phyloP scores from a whole-genome alignment of 2,329 filamentous ascomycete genomes.

The Pestalotiopsis sp. region DNA sequence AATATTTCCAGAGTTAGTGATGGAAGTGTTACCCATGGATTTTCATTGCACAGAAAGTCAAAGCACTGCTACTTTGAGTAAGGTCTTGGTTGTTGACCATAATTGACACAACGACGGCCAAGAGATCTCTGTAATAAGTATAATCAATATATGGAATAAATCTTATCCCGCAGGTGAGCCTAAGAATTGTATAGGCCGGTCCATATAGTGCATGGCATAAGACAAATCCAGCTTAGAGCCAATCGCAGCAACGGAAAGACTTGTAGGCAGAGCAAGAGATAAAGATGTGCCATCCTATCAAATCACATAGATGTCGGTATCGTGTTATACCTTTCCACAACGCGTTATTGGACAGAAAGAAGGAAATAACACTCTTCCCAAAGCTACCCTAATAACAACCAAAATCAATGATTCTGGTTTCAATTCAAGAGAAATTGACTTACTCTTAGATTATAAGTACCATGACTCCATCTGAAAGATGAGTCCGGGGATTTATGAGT shows the following conservation, averaged over 20 bases:
- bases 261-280: constrained; percentile 7
- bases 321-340: constrained; percentile 8
- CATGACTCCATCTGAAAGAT: no score
- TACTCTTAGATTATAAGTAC: no score
- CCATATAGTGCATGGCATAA: constrained; percentile 25
- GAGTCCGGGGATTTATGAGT: no score
- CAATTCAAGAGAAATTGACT: constrained; percentile 19
- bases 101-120: background rate
- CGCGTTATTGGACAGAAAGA: no score
- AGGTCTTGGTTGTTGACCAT: background rate
- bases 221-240: constrained; percentile 27
- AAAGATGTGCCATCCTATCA: constrained; percentile 8
- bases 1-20: no score
- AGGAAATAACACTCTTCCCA: background rate
- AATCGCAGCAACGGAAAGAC: constrained; percentile 26
- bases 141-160: background rate
- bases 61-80: no score
- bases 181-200: background rate
- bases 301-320: constrained; percentile 17
- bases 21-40: no score
- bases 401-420: background rate
- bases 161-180: background rate
- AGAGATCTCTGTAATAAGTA: background rate
- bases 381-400: background rate
- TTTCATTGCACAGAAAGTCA: no score